These are phyloP conservation scores for Neohortaea acidophila DNA, from an alignment of 495 filamentous ascomycete genomes.

Conservation along the genomic window DNA sequence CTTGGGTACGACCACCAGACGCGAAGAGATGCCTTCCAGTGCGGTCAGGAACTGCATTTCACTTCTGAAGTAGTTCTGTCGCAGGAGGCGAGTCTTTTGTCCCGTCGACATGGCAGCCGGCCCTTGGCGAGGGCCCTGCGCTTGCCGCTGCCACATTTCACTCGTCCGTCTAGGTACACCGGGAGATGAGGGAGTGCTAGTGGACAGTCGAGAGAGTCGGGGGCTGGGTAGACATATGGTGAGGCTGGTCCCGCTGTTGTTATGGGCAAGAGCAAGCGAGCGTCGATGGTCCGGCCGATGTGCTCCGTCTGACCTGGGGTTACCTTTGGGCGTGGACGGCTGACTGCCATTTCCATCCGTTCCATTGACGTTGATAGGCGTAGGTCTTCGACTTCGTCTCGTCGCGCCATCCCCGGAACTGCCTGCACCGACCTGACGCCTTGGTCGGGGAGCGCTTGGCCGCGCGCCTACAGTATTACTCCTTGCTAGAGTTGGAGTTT, in stretches of 20 bases:
- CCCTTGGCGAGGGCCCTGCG: constrained; percentile 33
- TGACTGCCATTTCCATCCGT: constrained; percentile 6
- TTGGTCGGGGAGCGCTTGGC: too few species aligned
- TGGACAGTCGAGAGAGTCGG: constrained; percentile 30
- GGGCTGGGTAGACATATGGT: constrained; percentile 54
- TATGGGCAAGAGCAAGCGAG: constrained; percentile 3
- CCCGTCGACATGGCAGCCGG: constrained; percentile 38
- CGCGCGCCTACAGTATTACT: constrained; percentile 57
- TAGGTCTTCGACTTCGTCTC: constrained; percentile 4
- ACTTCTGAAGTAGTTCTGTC: constrained; percentile 59
- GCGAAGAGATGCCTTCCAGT: constrained; percentile 62
- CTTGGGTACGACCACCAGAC: constrained; percentile 57
- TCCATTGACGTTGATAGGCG: constrained; percentile 2
- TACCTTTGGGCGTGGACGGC: constrained; percentile 7
- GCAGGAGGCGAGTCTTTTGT: constrained; percentile 47
- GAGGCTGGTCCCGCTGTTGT: constrained; percentile 22
- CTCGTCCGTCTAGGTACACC: constrained; percentile 29
- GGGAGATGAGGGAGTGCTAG: constrained; percentile 28
- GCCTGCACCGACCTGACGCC: too few species aligned
- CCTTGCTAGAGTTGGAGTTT: constrained; percentile 36
- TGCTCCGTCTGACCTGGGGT: constrained; percentile 13
- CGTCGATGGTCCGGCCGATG: constrained; percentile 3
- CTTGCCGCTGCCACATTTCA: constrained; percentile 31
- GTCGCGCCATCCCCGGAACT: constrained; percentile 23
- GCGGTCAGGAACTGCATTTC: constrained; percentile 58